A percentile compares a stretch with the other conserved stretches of the same genome.
phyloP scores from a whole-genome alignment of 1,284 basidiomycete genomes.

The Fomes fomentarius region DNA sequence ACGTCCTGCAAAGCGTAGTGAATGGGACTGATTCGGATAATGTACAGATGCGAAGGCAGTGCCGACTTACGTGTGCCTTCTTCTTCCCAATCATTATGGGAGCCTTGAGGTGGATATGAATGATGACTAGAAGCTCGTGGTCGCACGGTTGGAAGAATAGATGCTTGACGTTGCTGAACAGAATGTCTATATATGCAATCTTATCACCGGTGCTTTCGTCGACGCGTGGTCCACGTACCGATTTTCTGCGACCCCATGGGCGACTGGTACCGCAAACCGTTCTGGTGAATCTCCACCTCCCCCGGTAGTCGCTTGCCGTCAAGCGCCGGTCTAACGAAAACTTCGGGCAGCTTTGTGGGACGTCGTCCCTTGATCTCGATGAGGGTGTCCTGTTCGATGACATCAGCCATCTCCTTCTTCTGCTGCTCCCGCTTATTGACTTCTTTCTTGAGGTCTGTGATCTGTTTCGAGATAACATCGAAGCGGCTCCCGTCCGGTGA shows the following conservation, averaged over 20 bases:
- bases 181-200: too few relatives aligned
- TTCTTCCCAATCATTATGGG: slow-evolving; percentile 99
- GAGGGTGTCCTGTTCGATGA: slow-evolving; percentile 92
- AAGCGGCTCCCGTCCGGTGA: slow-evolving; percentile 91
- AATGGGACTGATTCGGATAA: not conserved
- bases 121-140: slow-evolving; percentile 92
- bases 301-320: slow-evolving; percentile 94
- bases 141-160: slow-evolving; percentile 99
- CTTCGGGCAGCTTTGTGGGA: slow-evolving; percentile 86
- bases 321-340: slow-evolving; percentile 91
- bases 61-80: slow-evolving; percentile 79
- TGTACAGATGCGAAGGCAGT: not conserved
- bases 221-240: slow-evolving; percentile 51
- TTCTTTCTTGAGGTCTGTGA: slow-evolving; percentile 95
- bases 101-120: slow-evolving; percentile 92
- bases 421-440: slow-evolving; percentile 97
- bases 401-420: slow-evolving; percentile 97
- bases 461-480: slow-evolving; percentile 87
- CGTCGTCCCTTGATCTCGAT: slow-evolving; percentile 86
- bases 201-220: too few relatives aligned
- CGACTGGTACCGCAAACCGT: slow-evolving; percentile 93
- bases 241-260: slow-evolving; percentile 89
- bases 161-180: slow-evolving; percentile 98
- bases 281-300: slow-evolving; percentile 97
- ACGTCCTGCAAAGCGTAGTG: slow-evolving; percentile 67